These are phyloP conservation scores for Cyberlindnera petersonii DNA, from an alignment of 805 yeast species.

Conservation along the genomic window DNA sequence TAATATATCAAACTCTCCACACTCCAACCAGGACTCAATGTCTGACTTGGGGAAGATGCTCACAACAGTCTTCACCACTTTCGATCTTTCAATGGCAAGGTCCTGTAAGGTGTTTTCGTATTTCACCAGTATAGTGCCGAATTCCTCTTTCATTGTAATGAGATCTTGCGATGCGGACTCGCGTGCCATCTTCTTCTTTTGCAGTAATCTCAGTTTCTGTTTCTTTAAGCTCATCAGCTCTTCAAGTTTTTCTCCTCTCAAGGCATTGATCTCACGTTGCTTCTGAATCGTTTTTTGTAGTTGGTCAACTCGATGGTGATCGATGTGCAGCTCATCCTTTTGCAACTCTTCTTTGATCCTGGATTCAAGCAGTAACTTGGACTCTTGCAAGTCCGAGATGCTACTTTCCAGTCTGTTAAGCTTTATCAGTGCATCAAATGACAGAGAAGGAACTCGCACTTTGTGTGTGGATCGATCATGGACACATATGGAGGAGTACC, in stretches of 20 bases:
- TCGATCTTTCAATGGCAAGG: slow-evolving; percentile 16
- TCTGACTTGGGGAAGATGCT: slow-evolving; percentile 32
- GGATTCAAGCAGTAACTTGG: slow-evolving; percentile 17
- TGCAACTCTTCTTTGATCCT: slow-evolving; percentile 13
- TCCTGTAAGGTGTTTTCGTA: slow-evolving; percentile 19
- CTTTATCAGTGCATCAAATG: slow-evolving; percentile 41
- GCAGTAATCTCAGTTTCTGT: slow-evolving; percentile 7
- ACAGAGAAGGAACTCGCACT: slow-evolving; percentile 18
- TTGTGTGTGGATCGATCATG: slow-evolving; percentile 3
- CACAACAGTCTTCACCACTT: slow-evolving; percentile 22
- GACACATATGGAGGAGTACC: slow-evolving; percentile 11
- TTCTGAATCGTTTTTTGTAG: slow-evolving; percentile 5
- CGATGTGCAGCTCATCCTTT: background rate
- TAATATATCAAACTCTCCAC: slow-evolving; percentile 27
- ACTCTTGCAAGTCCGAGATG: slow-evolving; percentile 30
- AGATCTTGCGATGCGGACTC: background rate
- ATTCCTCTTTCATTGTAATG: slow-evolving; percentile 14
- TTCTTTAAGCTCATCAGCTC: slow-evolving; percentile 12
- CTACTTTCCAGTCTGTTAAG: slow-evolving; percentile 36
- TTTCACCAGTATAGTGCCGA: slow-evolving; percentile 11
- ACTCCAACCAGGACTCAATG: slow-evolving; percentile 19
- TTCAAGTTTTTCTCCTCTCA: slow-evolving; percentile 10
- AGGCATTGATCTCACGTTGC: slow-evolving; percentile 3
- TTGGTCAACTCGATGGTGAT: slow-evolving; percentile 7
- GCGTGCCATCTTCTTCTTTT: slow-evolving; percentile 1